Evolutionary conservation across 2,329 filamentous ascomycete species (phyloP), one percentile per base, ranked within the genome.

Genomic region (Aspergillus pseudoglaucus): DNA sequence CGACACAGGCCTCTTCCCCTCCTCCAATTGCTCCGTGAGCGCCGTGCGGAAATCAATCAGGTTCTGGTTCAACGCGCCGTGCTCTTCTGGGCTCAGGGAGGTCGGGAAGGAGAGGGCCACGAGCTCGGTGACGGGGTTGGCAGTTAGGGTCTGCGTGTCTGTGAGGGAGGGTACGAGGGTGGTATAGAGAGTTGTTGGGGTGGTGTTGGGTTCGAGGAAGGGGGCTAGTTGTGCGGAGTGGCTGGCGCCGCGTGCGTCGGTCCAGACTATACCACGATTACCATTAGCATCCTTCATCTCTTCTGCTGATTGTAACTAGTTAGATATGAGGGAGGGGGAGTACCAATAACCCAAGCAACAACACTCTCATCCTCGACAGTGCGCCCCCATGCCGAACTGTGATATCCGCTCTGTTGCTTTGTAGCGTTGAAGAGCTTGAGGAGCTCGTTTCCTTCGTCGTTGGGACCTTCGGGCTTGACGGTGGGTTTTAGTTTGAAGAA

Each of bases 61-160:
- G 32, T 63, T 64, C 3, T 51, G 52, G 41, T 64, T 55, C 23
- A 73, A 52, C 15, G 62, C 46, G 17, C 44, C 57, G 15, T 53
- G 61, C 9, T 66, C 61, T 1, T 51, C 41, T 3, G 60, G 58
- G 4, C 63, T 53, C 44, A 65, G 52, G 18, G 67, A 55, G 23
- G 59, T 59, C 0, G 68, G 58, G 51, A 78, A 75, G 52, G 72
- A 70, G 25, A 76, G 64, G 0, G 64, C 65, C 8, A 70, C 62
- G 27, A 79, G 60, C 56, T 81, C 78, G 1, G 77, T 78, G 2
- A 77, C 64, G 2, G 77, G 75, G 35, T 68, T 64, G 15, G 61
- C 54, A 27, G 64, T 65, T 2, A 61, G 49, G 0, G 63, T 59
- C n/a, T 58, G 53, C 7, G 60, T 62, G 40, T 50, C 50, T 5